Conservation (phyloP, 352 stramenopile genomes). For the Phytopythium vexans region DNA sequence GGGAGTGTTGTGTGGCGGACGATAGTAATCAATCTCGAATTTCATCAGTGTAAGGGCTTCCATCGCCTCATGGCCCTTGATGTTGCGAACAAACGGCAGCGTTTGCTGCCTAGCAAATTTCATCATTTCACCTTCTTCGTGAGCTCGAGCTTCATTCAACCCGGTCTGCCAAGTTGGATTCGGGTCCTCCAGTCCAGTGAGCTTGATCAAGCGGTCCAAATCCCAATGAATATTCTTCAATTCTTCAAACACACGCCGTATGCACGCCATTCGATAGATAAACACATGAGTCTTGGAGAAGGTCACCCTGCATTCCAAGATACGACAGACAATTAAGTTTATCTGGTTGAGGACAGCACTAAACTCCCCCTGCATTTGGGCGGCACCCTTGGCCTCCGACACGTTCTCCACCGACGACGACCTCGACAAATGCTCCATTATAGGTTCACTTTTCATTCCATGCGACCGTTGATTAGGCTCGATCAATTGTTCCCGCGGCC, state of each 20-base stretch:
- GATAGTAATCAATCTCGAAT: slow-evolving; percentile 28
- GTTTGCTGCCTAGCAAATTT: slow-evolving; percentile 15
- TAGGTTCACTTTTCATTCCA: too few relatives aligned
- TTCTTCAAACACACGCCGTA: slow-evolving; percentile 17
- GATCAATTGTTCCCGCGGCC: too few relatives aligned
- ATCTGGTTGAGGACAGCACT: too few relatives aligned
- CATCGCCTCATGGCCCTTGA: slow-evolving; percentile 26
- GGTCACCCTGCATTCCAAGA: background rate
- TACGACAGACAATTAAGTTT: too few relatives aligned
- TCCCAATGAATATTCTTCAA: slow-evolving; percentile 3
- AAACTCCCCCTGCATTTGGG: too few relatives aligned
- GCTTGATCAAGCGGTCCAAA: slow-evolving; percentile 7
- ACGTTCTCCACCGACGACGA: too few relatives aligned
- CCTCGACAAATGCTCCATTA: too few relatives aligned
- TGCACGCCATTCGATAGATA: slow-evolving; percentile 20
- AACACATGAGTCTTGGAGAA: slow-evolving; percentile 16
- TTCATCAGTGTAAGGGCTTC: slow-evolving; percentile 31
- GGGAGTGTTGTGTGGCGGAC: slow-evolving; percentile 12
- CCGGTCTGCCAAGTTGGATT: slow-evolving; percentile 7
- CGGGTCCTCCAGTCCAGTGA: slow-evolving; percentile 1
- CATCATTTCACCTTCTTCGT: slow-evolving; percentile 14
- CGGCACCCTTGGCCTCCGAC: too few relatives aligned
- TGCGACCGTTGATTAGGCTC: too few relatives aligned
- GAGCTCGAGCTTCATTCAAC: slow-evolving; percentile 4
- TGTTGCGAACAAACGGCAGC: slow-evolving; percentile 21